phyloP scores from a whole-genome alignment of 768 basidiomycete species.

The Leucosporidium yakuticum region DNA sequence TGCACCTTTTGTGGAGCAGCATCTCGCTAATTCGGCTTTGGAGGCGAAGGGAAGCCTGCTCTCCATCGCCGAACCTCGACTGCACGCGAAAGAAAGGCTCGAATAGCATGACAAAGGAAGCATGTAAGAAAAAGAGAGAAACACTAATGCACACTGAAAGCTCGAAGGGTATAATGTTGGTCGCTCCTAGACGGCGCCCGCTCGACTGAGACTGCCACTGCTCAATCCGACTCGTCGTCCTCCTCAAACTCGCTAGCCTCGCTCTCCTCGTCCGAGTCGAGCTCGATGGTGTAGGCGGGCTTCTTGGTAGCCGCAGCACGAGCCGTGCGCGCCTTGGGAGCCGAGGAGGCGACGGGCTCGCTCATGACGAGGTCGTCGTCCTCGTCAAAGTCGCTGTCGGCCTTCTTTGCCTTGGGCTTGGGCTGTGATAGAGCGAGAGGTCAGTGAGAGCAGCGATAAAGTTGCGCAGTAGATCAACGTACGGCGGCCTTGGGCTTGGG shows the following conservation, averaged over 20 bases:
- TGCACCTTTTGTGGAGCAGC: no score
- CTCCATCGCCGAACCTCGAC: no score
- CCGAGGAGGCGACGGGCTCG: background rate
- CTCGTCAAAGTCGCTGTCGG: background rate
- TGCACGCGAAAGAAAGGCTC: no score
- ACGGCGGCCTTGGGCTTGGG: slow-evolving; percentile 9
- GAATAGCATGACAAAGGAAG: no score
- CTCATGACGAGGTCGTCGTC: background rate
- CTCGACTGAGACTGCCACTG: background rate
- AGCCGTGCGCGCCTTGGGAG: background rate
- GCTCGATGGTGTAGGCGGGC: background rate
- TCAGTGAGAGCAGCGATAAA: background rate
- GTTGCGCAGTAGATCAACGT: background rate
- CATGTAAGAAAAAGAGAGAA: no score
- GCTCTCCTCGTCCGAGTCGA: background rate
- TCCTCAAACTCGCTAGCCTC: background rate
- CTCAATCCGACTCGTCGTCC: slow-evolving; percentile 1
- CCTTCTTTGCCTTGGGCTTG: slow-evolving; percentile 6
- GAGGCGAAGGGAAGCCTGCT: no score
- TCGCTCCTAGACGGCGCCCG: background rate
- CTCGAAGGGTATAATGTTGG: no score
- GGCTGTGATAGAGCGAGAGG: background rate
- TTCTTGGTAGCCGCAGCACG: background rate
- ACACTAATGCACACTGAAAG: no score
- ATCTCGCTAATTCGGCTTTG: no score